Evolutionary conservation across 2,329 filamentous ascomycete genomes (phyloP), one percentile per base, ranked within the genome.

Genomic region (Xylariaceae sp.): DNA sequence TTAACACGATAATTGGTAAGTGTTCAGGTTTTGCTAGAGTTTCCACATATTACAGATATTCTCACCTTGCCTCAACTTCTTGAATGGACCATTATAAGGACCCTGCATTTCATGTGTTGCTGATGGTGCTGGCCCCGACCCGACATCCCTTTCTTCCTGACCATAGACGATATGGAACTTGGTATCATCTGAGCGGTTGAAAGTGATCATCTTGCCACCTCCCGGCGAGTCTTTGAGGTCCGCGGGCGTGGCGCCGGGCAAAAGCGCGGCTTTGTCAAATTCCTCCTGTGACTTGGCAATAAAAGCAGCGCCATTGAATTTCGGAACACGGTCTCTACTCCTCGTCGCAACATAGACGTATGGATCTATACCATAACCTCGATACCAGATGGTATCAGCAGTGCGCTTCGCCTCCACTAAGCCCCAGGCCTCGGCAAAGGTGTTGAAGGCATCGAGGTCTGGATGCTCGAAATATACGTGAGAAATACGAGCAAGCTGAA

Each of bases 301-400:
- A 45, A 59, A 65, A 2, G 54, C 49, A 14, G 44, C 40, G 3
- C 60, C 61, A n/a, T 52, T 35, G 40, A 62, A 64, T 22, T 40
- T 48, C 2, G 44, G 45, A 27, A 56, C 46, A 1, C 51, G 53
- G 37, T 56, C 51, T 33, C 41, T 49, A 47, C 48, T 55, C 48
- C 54, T 56, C 12, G 39, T 40, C 8, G 70, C 72, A 40, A 73
- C 70, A 51, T 77, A 76, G 2, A 74, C 60, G 48, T 72, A 79
- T 22, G 69, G 69, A 47, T 79, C 74, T 1, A 57, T 60, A 12
- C 75, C 73, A 48, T 76, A 77, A 2, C 75, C 75, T 22, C 71
- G 68, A 52, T 67, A 75, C 63, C 70, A 78, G 34, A 73, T 67
- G 19, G 53, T 63, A 36, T 67, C 59, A 1, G 54, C 52, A 2